Evolutionary conservation across 2,329 filamentous ascomycete genomes (phyloP).

Genomic region (Amauroascus verrucosus): DNA sequence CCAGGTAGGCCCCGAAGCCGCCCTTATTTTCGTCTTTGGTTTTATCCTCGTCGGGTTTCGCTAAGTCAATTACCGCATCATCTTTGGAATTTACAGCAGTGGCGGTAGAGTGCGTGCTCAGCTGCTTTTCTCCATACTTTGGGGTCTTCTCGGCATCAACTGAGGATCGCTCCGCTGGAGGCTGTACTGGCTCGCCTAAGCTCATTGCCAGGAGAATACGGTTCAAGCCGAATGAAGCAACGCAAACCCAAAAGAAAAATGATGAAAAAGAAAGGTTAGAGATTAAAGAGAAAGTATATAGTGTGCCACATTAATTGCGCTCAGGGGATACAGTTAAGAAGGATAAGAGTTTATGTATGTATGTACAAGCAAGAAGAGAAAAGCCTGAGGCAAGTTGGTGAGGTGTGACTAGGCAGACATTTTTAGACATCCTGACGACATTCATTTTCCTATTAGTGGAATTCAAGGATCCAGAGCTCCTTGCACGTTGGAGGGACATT

Average conservation of each 20-base stretch:
- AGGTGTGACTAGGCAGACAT: conserved; percentile 1
- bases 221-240: background rate
- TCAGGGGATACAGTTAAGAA: too few species aligned
- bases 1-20: conserved; percentile 15
- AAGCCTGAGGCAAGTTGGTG: background rate
- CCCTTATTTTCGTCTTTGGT: conserved; percentile 10
- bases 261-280: background rate
- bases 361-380: background rate
- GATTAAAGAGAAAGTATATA: background rate
- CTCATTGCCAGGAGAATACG: background rate
- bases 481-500: background rate
- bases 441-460: background rate
- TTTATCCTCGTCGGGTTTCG: conserved; percentile 3
- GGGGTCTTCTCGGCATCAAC: background rate
- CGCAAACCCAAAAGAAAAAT: background rate
- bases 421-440: background rate
- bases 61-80: conserved; percentile 11
- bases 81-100: background rate
- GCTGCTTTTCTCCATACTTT: background rate
- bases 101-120: background rate
- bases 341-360: too few species aligned
- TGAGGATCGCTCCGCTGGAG: background rate
- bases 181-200: background rate
- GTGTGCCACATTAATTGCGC: too few species aligned
- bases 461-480: background rate